Evolutionary conservation across 2,329 filamentous ascomycete genomes (phyloP), one percentile per base, ranked within the genome.

Genomic region (Penicillium sp.): DNA sequence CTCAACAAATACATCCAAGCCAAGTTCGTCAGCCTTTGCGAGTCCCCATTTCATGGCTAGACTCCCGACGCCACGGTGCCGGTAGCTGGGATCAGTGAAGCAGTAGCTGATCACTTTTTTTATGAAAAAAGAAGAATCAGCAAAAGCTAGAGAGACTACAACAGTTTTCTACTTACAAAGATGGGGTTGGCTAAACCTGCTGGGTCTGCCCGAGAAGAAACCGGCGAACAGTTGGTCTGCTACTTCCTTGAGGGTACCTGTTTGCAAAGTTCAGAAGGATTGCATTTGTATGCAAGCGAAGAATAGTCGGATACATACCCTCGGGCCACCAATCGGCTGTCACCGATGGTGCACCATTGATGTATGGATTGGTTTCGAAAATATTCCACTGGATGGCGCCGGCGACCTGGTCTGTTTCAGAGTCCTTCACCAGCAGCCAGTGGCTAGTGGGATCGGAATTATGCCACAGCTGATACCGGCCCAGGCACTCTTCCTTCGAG

Each of bases 341-440:
- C 20, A 50, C 9, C 47, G 18, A 40, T 20, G 30, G 47, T 21
- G 47, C 8, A n/a, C 47, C 47, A 23, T 50, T 50, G 30, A 20
- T 40, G n/a, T 50, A 50, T 21, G 47, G 47, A 38, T 50, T 50
- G 30, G 30, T 40, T 38, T 50, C 47, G n/a, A 40, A 50, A 50
- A 50, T 24, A 23, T 40, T 38, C 47, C 47, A 50, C 18, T 50
- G 30, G 20, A 50, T 50, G 16, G 30, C 47, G 14, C 47, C 47
- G 14, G 35, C 30, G 18, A 50, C 47, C 47, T 50, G 18, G n/a
- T 40, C 23, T 12, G 47, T 50, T 2, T 50, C 33, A 30, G 47
- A 50, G 47, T 50, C 47, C 9, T 30, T 50, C 9, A 50, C 47
- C 40, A 40, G 40, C 6, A 50, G 30, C 47, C 47, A 50, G 21